Percentiles rank a stretch among this genome's conserved stretches.
These are phyloP conservation scores for Komagataella pseudopastoris DNA, from an alignment of 805 yeast genomes.

Conservation along the genomic window DNA sequence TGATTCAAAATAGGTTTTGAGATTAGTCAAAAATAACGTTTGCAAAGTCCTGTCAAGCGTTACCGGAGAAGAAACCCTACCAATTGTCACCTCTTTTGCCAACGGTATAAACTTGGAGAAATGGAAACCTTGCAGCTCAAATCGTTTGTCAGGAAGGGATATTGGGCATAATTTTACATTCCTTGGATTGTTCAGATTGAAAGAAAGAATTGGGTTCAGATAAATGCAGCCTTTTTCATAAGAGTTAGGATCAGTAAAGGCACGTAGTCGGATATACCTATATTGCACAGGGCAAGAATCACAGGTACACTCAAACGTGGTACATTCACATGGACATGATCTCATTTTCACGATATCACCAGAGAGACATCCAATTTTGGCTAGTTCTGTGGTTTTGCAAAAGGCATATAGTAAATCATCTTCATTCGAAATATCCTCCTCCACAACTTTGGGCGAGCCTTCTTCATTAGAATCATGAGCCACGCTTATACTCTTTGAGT, in stretches of 20 bases:
- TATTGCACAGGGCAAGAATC: slow-evolving; percentile 1
- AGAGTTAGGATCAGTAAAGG: slow-evolving; percentile 52
- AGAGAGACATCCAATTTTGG: slow-evolving; percentile 46
- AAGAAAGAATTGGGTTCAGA: slow-evolving; percentile 48
- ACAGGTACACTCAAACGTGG: neutral
- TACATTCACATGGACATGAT: slow-evolving; percentile 7
- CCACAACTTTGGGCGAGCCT: slow-evolving; percentile 11
- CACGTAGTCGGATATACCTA: slow-evolving; percentile 29
- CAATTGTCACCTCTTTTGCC: slow-evolving; percentile 52
- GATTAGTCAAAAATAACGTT: slow-evolving; percentile 41
- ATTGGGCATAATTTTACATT: slow-evolving; percentile 3
- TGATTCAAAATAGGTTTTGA: slow-evolving; percentile 48
- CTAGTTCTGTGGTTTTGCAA: slow-evolving; percentile 34
- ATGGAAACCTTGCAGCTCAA: slow-evolving; percentile 9
- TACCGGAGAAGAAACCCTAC: slow-evolving; percentile 55
- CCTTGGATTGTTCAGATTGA: slow-evolving; percentile 30
- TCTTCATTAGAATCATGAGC: neutral
- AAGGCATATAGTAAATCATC: slow-evolving; percentile 34
- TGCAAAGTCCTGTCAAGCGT: slow-evolving; percentile 55
- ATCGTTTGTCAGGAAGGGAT: slow-evolving; percentile 5
- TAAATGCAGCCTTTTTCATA: slow-evolving; percentile 27
- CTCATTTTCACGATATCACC: slow-evolving; percentile 44
- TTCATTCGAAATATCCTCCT: slow-evolving; percentile 15
- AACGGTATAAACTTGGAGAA: slow-evolving; percentile 19
- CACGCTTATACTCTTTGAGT: neutral